Evolutionary conservation across 768 basidiomycete genomes (phyloP), one percentile per base, ranked within the genome.

Genomic region (Serendipita indica): DNA sequence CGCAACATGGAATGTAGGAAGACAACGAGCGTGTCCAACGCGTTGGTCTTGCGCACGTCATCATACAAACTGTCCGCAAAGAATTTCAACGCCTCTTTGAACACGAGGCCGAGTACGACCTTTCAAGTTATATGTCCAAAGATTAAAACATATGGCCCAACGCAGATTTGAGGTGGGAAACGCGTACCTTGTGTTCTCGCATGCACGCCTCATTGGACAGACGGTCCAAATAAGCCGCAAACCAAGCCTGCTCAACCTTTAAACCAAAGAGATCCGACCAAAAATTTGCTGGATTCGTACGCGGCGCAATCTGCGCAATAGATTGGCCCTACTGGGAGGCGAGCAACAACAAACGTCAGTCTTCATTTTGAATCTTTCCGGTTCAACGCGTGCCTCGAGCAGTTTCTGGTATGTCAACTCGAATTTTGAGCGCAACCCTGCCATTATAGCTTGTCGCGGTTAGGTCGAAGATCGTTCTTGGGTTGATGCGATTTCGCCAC

Each of bases 231-330:
- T 74, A 70, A 20, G 63, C 63, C 57, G 67, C 67, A 28, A 81
- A 67, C 61, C 74, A 80, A 14, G 70, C 68, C 5, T 69, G 69
- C 62, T 84, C 77, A 3, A 80, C 72, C 1, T 79, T 75, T 39
- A 83, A 70, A 28, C 72, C 67, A 28, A 84, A 72, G 5, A 82
- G 67, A 59, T 74, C 72, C 3, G 73, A 68, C 74, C 78, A 85
- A 68, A 83, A 80, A 52, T 71, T 71, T 3, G 70, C 67, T 5
- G 69, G 65, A 56, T 75, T 69, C 27, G 75, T 73, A 43, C 72
- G 72, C 3, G 78, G 75, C 33, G 68, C 67, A 49, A 80, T 75
- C 46, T 75, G 20, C 20, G 49, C 20, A 22, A 54, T 54, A 16
- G 49, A n/a, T 32, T 54, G 49, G 30, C 49, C 49, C 49, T 54